phyloP scores from a whole-genome alignment of 495 filamentous ascomycete genomes.

The Paragyromitra xinjiangensis region DNA sequence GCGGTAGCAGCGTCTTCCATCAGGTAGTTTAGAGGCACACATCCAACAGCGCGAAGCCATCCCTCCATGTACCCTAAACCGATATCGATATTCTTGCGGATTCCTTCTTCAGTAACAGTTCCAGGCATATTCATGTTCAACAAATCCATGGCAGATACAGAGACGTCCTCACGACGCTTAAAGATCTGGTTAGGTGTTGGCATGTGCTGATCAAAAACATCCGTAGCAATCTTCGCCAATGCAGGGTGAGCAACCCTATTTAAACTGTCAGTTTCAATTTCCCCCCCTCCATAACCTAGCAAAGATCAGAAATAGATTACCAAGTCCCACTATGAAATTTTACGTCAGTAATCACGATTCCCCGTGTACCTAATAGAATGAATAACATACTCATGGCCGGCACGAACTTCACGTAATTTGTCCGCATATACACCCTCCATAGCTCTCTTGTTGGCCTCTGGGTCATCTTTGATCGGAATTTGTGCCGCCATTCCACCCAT shows the following conservation, averaged over 20 bases:
- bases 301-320: slow-evolving; percentile 18
- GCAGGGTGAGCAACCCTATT: slow-evolving; percentile 97
- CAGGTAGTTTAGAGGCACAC: slow-evolving; percentile 97
- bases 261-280: slow-evolving; percentile 49
- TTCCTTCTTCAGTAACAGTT: slow-evolving; percentile 90
- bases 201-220: slow-evolving; percentile 99
- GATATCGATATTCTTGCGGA: slow-evolving; percentile 98
- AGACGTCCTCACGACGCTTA: slow-evolving; percentile 86
- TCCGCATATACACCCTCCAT: slow-evolving; percentile 94
- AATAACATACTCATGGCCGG: slow-evolving; percentile 78
- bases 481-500: slow-evolving; percentile 99
- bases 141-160: slow-evolving; percentile 85
- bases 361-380: neutral
- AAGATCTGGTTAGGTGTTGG: slow-evolving; percentile 98
- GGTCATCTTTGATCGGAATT: slow-evolving; percentile 96
- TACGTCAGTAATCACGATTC: slow-evolving; percentile 33
- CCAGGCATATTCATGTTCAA: slow-evolving; percentile 99
- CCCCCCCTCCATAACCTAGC: slow-evolving; percentile 45
- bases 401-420: slow-evolving; percentile 94
- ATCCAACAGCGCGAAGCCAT: slow-evolving; percentile 93
- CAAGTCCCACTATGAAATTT: slow-evolving; percentile 51
- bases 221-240: slow-evolving; percentile 84
- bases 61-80: slow-evolving; percentile 98
- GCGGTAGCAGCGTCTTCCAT: slow-evolving; percentile 99
- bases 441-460: slow-evolving; percentile 86